Evolutionary conservation across 169 alveolate genomes (phyloP), one percentile per base, ranked within the genome.

Genomic region (Perkinsus marinus): DNA sequence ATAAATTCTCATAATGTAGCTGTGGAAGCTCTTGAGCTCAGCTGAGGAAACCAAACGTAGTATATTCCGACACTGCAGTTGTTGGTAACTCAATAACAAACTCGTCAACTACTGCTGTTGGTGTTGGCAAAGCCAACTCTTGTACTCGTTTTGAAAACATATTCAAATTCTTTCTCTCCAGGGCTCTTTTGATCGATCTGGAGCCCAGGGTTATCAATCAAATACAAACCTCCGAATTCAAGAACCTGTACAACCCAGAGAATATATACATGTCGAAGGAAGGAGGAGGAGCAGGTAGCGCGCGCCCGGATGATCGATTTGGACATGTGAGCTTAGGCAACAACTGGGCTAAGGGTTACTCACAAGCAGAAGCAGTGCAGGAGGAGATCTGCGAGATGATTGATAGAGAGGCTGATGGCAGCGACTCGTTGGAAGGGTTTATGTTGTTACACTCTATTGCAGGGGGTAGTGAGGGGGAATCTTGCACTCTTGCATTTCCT

Each of bases 401-500:
- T 43, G 99, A 98, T 94, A 94, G 99, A 92, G 99, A 99, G 93
- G 99, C 99, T 0, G 99, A 99, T 92, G 99, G 99, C 36, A 96
- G 99, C 89, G 99, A 99, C 93, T 96, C 98, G 68, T 95, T 98
- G 92, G 99, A 99, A 94, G 99, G 99, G 5, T 99, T 99, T 94
- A 96, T 98, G 89, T 95, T 99, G 92, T 96, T 98, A 92, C 99
- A 99, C 94, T 98, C 99, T 68, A 98, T 99, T 43, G 99, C 79
- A 0, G 79, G 79, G 34, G 79, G 79, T 57, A 57, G 34, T 13
- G 5, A 30, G 79, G 26, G 79, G 34, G 10, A 41, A 41, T 41
- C 46, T 41, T 41, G 46, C 46, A 41, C 3, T 41, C 46, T 41
- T 41, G 46, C 46, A 41, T 41, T 41, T 41, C 46, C 46, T 41